Evolutionary conservation across 495 filamentous ascomycete species (phyloP).

Genomic region (Peziza echinospora): DNA sequence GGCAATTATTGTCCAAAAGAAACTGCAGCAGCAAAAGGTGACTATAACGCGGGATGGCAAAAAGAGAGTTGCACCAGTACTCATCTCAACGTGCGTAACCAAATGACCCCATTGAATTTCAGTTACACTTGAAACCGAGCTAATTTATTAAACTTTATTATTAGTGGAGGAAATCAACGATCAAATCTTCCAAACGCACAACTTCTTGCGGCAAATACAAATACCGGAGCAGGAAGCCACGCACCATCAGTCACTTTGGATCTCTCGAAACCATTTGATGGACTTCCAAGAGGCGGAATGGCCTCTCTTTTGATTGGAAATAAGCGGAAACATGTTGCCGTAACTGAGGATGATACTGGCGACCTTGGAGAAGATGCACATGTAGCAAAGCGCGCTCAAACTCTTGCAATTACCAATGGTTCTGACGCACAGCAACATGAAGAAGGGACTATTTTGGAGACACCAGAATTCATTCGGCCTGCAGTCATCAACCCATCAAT

Average conservation of each 20-base stretch:
- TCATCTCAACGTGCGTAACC: constrained; percentile 50
- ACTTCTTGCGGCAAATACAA: constrained; percentile 28
- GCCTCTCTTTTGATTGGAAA: constrained; percentile 72
- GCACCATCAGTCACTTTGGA: constrained; percentile 73
- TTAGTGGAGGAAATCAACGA: constrained; percentile 15
- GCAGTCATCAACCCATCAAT: constrained; percentile 66
- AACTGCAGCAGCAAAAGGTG: constrained; percentile 50
- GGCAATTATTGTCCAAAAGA: constrained; percentile 35
- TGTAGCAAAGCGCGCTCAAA: constrained; percentile 40
- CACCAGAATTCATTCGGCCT: constrained; percentile 70
- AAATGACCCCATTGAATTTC: no score
- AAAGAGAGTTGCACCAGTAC: constrained; percentile 77
- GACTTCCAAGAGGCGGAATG: constrained; percentile 74
- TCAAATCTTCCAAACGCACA: constrained; percentile 20
- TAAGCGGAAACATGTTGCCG: constrained; percentile 56
- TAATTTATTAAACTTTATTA: neutral
- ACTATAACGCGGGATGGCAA: constrained; percentile 93
- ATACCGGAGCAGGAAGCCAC: constrained; percentile 31
- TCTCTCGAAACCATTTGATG: constrained; percentile 83
- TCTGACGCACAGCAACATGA: constrained; percentile 36
- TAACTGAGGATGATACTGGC: constrained; percentile 47
- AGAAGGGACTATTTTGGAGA: constrained; percentile 33
- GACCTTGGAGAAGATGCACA: constrained; percentile 38
- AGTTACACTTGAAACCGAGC: neutral
- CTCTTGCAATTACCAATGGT: constrained; percentile 32